Conservation (phyloP, 2,329 filamentous ascomycete genomes). For the Ampelomyces quisqualis region DNA sequence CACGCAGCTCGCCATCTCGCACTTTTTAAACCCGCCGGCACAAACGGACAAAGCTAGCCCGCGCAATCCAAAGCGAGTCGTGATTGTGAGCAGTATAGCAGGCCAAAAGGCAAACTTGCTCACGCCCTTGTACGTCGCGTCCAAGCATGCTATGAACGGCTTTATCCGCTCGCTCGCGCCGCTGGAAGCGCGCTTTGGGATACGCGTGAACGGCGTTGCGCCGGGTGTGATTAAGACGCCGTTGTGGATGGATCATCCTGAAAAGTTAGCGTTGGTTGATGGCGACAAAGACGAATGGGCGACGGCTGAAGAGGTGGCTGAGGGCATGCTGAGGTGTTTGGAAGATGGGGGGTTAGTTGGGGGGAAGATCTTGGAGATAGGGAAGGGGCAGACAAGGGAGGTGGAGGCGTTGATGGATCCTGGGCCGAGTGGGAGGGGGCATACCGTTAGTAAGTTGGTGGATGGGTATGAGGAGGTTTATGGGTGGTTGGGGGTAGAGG, state of each 20-base stretch:
- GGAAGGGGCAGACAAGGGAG: conserved; percentile 52
- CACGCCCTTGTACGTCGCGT: conserved; percentile 49
- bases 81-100: conserved; percentile 50
- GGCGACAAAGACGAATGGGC: conserved; percentile 57
- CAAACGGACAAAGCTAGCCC: conserved; percentile 35
- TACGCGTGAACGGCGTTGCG: conserved; percentile 61
- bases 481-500: conserved; percentile 49
- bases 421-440: conserved; percentile 53
- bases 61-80: conserved; percentile 49
- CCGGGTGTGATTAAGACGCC: conserved; percentile 63
- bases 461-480: conserved; percentile 53
- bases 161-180: conserved; percentile 53
- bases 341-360: conserved; percentile 52
- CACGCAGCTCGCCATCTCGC: conserved; percentile 51
- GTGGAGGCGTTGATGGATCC: conserved; percentile 57
- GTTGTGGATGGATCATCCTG: conserved; percentile 62
- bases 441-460: conserved; percentile 48
- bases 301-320: conserved; percentile 61
- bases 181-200: conserved; percentile 53
- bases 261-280: conserved; percentile 57
- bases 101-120: conserved; percentile 44
- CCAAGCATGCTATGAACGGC: conserved; percentile 50
- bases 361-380: conserved; percentile 57
- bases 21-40: conserved; percentile 44
- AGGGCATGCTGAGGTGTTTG: conserved; percentile 58